A percentile compares a stretch with the other conserved stretches of the same genome.
phyloP scores from a whole-genome alignment of 305 asterid genomes.

The Solanum chacoense region DNA sequence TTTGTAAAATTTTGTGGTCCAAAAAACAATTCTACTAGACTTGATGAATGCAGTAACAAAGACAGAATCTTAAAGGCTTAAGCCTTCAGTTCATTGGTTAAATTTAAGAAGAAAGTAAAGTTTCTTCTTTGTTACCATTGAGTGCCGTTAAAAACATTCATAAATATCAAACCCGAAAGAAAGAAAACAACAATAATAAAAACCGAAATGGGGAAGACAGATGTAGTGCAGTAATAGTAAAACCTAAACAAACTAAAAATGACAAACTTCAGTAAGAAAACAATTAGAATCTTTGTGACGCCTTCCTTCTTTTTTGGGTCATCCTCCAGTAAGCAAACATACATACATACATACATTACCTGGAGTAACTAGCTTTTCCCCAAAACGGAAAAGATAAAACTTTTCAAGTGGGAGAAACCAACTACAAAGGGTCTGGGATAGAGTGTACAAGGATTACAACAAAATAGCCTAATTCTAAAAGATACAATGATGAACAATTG shows the following conservation, averaged over 20 bases:
- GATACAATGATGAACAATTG: constrained; percentile 1
- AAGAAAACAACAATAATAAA: neutral
- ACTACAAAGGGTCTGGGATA: neutral
- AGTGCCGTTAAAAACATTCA: neutral
- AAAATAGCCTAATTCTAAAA: neutral
- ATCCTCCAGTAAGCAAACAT: neutral
- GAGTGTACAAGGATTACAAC: neutral
- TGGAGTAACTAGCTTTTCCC: neutral
- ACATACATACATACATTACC: neutral
- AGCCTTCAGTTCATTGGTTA: neutral
- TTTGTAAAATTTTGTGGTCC: neutral
- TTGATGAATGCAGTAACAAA: neutral
- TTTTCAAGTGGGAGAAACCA: neutral
- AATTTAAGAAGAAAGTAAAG: neutral
- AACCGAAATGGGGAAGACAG: neutral
- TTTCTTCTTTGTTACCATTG: neutral
- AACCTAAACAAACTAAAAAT: neutral
- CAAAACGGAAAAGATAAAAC: neutral
- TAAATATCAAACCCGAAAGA: neutral
- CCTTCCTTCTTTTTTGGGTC: neutral
- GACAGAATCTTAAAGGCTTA: neutral
- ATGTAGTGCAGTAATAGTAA: neutral
- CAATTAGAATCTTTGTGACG: neutral
- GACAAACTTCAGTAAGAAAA: neutral
- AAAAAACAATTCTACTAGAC: neutral